phyloP scores from a whole-genome alignment of 306 rosid genomes.

The Vigna unguiculata region DNA sequence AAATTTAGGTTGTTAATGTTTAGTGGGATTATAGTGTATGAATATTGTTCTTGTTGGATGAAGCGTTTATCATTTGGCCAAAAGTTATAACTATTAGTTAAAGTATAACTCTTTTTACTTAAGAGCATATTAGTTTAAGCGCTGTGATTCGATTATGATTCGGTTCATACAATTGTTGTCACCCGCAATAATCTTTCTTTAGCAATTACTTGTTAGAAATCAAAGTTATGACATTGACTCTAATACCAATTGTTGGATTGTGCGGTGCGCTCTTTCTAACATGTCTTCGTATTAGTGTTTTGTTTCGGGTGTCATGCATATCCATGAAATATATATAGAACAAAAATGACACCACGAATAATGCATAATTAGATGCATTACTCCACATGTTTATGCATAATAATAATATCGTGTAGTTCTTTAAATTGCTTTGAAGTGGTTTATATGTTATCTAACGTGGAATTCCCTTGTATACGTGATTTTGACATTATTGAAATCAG shows the following conservation, averaged over 20 bases:
- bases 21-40: slow-evolving; percentile 10
- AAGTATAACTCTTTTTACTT: no score
- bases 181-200: no score
- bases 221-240: no score
- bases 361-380: not conserved
- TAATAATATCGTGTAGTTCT: not conserved
- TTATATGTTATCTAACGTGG: no score
- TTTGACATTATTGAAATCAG: not conserved
- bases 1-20: not conserved
- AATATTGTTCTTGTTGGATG: not conserved
- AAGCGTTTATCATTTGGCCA: no score
- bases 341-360: not conserved
- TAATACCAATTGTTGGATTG: no score
- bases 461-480: not conserved
- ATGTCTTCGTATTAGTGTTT: not conserved
- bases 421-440: not conserved
- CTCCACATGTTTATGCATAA: not conserved
- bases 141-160: no score
- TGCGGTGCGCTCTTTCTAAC: no score
- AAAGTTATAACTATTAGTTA: no score
- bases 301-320: not conserved
- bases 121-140: no score
- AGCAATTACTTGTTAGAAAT: no score
- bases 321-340: not conserved
- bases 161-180: no score